These are phyloP conservation scores for Chaetomium fimeti DNA, from an alignment of 495 filamentous ascomycete species.

Conservation along the genomic window DNA sequence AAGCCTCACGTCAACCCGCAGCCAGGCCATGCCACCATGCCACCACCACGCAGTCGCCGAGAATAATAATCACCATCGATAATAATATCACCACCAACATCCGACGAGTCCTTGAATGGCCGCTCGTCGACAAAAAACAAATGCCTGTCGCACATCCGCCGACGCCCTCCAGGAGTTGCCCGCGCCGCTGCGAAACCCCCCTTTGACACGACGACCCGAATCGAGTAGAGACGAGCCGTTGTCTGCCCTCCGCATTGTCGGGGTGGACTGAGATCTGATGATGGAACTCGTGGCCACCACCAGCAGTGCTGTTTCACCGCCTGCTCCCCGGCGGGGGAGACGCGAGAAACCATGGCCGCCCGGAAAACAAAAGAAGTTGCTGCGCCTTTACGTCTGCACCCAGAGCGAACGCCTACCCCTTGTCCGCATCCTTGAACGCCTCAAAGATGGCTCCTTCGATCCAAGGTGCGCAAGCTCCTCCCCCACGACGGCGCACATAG, in stretches of 20 bases:
- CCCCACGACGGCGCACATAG: neutral
- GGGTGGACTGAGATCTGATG: constrained; percentile 5
- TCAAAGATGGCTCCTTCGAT: constrained; percentile 38
- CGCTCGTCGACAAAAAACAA: constrained; percentile 7
- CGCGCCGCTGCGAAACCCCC: neutral
- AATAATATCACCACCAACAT: neutral
- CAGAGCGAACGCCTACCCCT: constrained; percentile 39
- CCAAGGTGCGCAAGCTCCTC: constrained; percentile 32
- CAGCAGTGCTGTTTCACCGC: constrained; percentile 25
- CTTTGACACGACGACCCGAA: neutral
- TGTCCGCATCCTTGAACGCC: constrained; percentile 35
- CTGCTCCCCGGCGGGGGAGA: constrained; percentile 33
- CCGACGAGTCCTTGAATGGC: constrained; percentile 7
- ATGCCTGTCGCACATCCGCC: neutral
- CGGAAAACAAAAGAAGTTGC: constrained; percentile 36
- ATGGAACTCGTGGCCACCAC: constrained; percentile 26
- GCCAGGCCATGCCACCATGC: constrained; percentile 12
- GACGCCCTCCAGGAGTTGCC: neutral
- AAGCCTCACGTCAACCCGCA: constrained; percentile 22
- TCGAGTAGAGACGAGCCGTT: neutral
- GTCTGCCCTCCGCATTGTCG: neutral
- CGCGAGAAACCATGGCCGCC: constrained; percentile 40
- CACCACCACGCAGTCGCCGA: neutral
- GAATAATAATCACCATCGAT: neutral
- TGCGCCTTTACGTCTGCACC: constrained; percentile 38